These are phyloP conservation scores for Paecilomyces variotii DNA, from an alignment of 2,329 filamentous ascomycete species.

Conservation along the genomic window DNA sequence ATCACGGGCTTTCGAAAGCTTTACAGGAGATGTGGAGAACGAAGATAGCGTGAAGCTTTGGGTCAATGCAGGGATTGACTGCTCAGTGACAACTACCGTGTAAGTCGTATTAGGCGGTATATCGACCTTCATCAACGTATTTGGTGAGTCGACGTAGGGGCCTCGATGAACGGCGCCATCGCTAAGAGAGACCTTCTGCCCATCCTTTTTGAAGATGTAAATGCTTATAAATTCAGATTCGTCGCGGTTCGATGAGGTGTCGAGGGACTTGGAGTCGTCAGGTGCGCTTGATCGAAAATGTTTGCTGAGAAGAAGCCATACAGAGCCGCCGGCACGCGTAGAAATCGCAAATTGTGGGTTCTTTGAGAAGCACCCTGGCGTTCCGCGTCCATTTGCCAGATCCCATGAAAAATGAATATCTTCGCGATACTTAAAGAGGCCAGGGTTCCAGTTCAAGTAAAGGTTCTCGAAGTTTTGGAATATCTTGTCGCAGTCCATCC, in stretches of 20 bases:
- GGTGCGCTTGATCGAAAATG: slow-evolving; percentile 70
- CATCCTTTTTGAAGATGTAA: slow-evolving; percentile 65
- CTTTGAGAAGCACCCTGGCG: slow-evolving; percentile 64
- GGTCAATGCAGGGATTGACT: slow-evolving; percentile 61
- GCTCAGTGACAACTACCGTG: slow-evolving; percentile 66
- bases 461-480: slow-evolving; percentile 90
- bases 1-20: slow-evolving; percentile 54
- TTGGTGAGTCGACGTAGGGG: slow-evolving; percentile 89
- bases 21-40: slow-evolving; percentile 60
- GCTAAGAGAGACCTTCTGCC: slow-evolving; percentile 64
- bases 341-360: slow-evolving; percentile 55
- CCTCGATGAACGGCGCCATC: slow-evolving; percentile 65
- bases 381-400: slow-evolving; percentile 43
- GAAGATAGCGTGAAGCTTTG: slow-evolving; percentile 85
- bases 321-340: slow-evolving; percentile 47
- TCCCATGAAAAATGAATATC: slow-evolving; percentile 89
- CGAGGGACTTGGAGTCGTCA: slow-evolving; percentile 18
- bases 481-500: slow-evolving; percentile 84
- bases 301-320: slow-evolving; percentile 80
- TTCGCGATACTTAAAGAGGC: slow-evolving; percentile 69
- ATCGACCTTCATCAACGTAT: slow-evolving; percentile 73
- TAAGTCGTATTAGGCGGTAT: slow-evolving; percentile 45
- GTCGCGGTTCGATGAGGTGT: slow-evolving; percentile 36
- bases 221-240: slow-evolving; percentile 79
- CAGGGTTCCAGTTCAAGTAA: slow-evolving; percentile 95